Conservation (phyloP, 352 stramenopile genomes). For the Saprolegnia parasitica region DNA sequence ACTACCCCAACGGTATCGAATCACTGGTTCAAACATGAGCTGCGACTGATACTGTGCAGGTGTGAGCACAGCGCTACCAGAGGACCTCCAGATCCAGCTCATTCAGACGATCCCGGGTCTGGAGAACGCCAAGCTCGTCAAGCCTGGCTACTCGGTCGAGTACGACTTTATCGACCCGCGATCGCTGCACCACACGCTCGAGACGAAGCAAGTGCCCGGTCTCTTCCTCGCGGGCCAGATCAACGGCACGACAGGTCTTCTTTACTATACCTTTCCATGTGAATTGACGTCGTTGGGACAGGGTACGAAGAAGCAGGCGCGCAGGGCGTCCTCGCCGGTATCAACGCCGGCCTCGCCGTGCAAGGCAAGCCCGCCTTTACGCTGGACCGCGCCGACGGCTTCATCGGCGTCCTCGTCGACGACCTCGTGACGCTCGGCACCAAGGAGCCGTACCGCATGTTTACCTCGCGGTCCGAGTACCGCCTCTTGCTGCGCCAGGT, state of each 20-base stretch:
- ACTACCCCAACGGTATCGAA: slow-evolving; percentile 97
- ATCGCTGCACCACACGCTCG: slow-evolving; percentile 89
- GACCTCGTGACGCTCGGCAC: slow-evolving; percentile 96
- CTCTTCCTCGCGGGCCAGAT: slow-evolving; percentile 98
- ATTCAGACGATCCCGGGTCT: slow-evolving; percentile 94
- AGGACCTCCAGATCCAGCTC: slow-evolving; percentile 93
- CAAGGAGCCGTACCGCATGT: slow-evolving; percentile 98
- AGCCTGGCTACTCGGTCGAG: slow-evolving; percentile 98
- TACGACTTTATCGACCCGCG: slow-evolving; percentile 98
- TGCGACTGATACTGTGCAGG: slow-evolving; percentile 5
- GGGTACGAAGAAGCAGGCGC: slow-evolving; percentile 98
- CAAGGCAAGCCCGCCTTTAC: slow-evolving; percentile 72
- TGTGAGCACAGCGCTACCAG: slow-evolving; percentile 78
- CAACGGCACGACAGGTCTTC: slow-evolving; percentile 93
- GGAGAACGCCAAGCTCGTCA: slow-evolving; percentile 93
- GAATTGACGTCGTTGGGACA: not conserved
- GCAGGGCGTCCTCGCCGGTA: slow-evolving; percentile 95
- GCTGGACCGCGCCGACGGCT: slow-evolving; percentile 91
- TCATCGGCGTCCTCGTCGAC: slow-evolving; percentile 98
- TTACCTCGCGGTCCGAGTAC: slow-evolving; percentile 95
- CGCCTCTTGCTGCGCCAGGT: slow-evolving; percentile 65
- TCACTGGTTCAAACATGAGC: not conserved
- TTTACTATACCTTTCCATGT: not conserved
- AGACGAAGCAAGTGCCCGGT: slow-evolving; percentile 90
- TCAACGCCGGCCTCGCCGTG: slow-evolving; percentile 89